Conservation (phyloP, 129 eudicot species). For the Chrysanthemum seticuspe region DNA sequence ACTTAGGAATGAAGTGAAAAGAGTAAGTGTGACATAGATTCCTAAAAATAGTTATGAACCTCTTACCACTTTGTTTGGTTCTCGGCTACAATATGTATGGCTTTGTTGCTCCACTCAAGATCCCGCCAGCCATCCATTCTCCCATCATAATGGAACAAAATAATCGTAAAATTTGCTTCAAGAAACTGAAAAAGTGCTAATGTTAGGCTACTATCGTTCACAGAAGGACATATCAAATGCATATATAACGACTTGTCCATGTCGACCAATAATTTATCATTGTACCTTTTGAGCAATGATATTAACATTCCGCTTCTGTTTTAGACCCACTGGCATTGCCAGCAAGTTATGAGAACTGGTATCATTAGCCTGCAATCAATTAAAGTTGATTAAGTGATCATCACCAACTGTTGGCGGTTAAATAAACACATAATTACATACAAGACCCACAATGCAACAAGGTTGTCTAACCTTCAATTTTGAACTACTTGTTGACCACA, state of each 20-base stretch:
- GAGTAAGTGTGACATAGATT: not conserved
- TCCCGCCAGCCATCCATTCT: constrained; percentile 85
- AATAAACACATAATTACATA: constrained; percentile 8
- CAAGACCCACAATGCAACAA: not conserved
- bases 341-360: constrained; percentile 55
- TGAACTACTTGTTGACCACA: constrained; percentile 75
- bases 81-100: constrained; percentile 75
- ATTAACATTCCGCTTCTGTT: constrained; percentile 76
- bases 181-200: constrained; percentile 75
- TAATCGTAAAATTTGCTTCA: constrained; percentile 75
- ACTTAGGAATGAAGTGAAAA: not conserved
- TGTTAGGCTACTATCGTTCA: constrained; percentile 29
- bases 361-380: constrained; percentile 40
- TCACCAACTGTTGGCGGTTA: not conserved
- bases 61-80: constrained; percentile 96
- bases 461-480: constrained; percentile 55
- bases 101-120: constrained; percentile 79
- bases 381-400: not conserved
- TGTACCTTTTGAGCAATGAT: constrained; percentile 72
- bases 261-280: constrained; percentile 6
- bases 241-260: constrained; percentile 9
- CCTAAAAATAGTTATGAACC: not conserved
- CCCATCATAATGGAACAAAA: constrained; percentile 94
- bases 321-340: constrained; percentile 85
- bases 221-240: not conserved